phyloP scores from a whole-genome alignment of 371 early-diverging fungal species.

The Globomyces sp. region DNA sequence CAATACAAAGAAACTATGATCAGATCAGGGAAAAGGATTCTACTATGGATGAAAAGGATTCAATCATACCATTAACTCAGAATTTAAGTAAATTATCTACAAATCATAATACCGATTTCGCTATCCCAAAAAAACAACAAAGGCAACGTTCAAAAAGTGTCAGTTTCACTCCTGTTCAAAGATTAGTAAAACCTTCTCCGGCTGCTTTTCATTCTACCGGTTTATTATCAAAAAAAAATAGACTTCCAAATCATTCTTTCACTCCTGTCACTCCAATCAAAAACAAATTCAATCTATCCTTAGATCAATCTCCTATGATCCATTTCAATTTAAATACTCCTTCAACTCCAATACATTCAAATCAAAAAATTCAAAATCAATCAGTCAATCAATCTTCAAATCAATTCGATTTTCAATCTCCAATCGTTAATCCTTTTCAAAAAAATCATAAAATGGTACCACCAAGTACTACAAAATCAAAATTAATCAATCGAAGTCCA shows the following conservation, averaged over 20 bases:
- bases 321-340: not conserved
- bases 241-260: constrained; percentile 7
- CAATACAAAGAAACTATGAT: no score
- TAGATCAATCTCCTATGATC: constrained; percentile 4
- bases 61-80: constrained; percentile 4
- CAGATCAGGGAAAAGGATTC: no score
- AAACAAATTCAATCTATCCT: constrained; percentile 10
- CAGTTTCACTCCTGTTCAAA: constrained; percentile 6
- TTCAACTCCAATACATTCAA: not conserved
- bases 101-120: not conserved
- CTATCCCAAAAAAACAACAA: not conserved
- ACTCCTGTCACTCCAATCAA: constrained; percentile 40
- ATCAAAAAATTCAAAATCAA: not conserved
- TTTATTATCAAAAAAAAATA: constrained; percentile 31
- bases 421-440: not conserved
- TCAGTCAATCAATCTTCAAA: not conserved
- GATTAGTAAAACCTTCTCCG: constrained; percentile 36
- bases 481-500: constrained; percentile 27
- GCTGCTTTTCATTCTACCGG: constrained; percentile 40
- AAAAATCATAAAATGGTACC: constrained; percentile 13
- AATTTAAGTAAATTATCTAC: constrained; percentile 7
- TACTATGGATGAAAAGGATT: not conserved
- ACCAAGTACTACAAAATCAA: constrained; percentile 13
- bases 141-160: constrained; percentile 8
- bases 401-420: not conserved